phyloP scores from a whole-genome alignment of 495 filamentous ascomycete species.

The Neurospora tetrasperma region DNA sequence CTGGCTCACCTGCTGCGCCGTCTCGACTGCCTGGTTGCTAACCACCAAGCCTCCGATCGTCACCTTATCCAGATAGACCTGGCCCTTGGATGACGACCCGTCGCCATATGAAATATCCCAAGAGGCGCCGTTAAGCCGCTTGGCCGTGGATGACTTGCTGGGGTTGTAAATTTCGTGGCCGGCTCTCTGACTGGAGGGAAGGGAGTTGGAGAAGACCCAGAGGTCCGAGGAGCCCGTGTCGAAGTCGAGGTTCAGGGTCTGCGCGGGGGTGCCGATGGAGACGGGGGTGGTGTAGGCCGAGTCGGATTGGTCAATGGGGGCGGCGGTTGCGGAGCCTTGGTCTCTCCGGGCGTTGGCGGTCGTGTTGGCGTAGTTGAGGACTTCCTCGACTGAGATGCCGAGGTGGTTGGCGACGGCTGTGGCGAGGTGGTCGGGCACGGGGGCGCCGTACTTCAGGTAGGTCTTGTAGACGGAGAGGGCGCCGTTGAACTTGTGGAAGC shows the following conservation, averaged over 20 bases:
- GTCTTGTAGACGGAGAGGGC: slow-evolving; percentile 46
- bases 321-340: slow-evolving; percentile 38
- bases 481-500: slow-evolving; percentile 35
- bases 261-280: slow-evolving; percentile 46
- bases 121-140: slow-evolving; percentile 38
- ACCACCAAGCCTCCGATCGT: slow-evolving; percentile 55
- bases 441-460: slow-evolving; percentile 49
- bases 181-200: slow-evolving; percentile 13
- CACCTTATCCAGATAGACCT: slow-evolving; percentile 63
- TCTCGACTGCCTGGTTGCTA: slow-evolving; percentile 56
- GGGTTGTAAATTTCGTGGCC: slow-evolving; percentile 56
- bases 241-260: slow-evolving; percentile 57
- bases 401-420: slow-evolving; percentile 20
- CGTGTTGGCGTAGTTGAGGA: slow-evolving; percentile 13
- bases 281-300: slow-evolving; percentile 60
- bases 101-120: slow-evolving; percentile 71
- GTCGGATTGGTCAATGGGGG: slow-evolving; percentile 48
- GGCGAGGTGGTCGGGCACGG: slow-evolving; percentile 24
- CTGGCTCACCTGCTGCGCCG: slow-evolving; percentile 51
- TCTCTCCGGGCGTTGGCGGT: slow-evolving; percentile 22
- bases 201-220: slow-evolving; percentile 37
- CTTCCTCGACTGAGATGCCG: background rate
- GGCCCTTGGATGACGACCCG: slow-evolving; percentile 50
- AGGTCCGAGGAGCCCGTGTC: slow-evolving; percentile 74
- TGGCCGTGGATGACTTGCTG: slow-evolving; percentile 31